Percentiles rank a stretch among this genome's conserved stretches.
phyloP scores from a whole-genome alignment of 106 monocot genomes.

The Apostasia shenzhenica region DNA sequence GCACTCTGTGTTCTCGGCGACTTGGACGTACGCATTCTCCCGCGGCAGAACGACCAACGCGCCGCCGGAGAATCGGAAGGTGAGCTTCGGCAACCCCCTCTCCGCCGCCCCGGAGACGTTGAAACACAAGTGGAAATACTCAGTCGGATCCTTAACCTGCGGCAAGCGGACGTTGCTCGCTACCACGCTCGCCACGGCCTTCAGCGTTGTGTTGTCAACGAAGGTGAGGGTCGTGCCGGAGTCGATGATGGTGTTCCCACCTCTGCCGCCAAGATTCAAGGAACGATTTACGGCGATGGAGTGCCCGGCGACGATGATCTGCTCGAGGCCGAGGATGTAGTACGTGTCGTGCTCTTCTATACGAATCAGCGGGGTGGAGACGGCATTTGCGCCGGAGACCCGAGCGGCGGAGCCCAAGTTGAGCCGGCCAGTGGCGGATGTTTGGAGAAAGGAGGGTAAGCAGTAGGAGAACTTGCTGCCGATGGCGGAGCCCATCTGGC shows the following conservation, averaged over 20 bases:
- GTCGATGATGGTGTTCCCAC: slow-evolving; percentile 30
- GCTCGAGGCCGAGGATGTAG: slow-evolving; percentile 20
- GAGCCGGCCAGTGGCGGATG: slow-evolving; percentile 8
- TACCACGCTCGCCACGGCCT: slow-evolving; percentile 4
- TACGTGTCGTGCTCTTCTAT: background rate
- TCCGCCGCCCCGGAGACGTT: background rate
- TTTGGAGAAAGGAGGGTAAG: background rate
- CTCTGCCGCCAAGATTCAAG: too few relatives aligned
- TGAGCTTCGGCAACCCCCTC: slow-evolving; percentile 15
- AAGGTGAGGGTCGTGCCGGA: slow-evolving; percentile 34
- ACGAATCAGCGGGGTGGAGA: slow-evolving; percentile 8
- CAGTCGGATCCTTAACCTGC: background rate
- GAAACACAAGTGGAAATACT: slow-evolving; percentile 11
- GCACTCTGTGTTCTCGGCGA: slow-evolving; percentile 9
- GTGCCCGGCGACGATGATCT: slow-evolving; percentile 10
- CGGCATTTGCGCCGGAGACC: background rate
- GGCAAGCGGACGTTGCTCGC: background rate
- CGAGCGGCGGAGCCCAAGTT: slow-evolving; percentile 18
- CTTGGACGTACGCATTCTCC: slow-evolving; percentile 5
- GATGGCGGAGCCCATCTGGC: slow-evolving; percentile 22
- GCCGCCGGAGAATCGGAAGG: slow-evolving; percentile 9
- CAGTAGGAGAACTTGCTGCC: slow-evolving; percentile 45
- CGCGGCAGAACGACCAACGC: slow-evolving; percentile 8
- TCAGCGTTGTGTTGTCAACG: background rate
- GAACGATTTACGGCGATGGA: background rate